Conservation (phyloP, 2,329 filamentous ascomycete genomes). For the Colletotrichum sp. region DNA sequence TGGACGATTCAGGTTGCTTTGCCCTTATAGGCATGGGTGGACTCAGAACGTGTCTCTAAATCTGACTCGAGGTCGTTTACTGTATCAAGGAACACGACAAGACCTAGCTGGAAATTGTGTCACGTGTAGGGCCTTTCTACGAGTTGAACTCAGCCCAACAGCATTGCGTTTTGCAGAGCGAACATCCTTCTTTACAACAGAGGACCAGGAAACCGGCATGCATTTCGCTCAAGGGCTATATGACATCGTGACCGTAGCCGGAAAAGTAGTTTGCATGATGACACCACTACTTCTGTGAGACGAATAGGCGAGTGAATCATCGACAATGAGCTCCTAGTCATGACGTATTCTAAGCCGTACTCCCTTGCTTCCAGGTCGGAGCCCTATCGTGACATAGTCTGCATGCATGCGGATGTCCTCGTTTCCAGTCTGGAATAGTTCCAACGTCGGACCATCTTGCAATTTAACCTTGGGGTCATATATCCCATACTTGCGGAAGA, state of each 20-base stretch:
- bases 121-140: neutral
- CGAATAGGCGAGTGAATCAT: accelerated
- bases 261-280: accelerated
- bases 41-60: neutral
- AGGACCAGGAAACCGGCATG: neutral
- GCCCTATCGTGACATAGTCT: neutral
- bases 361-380: neutral
- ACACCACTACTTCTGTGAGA: neutral
- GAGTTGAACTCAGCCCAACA: neutral
- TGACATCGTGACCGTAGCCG: neutral
- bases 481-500: neutral
- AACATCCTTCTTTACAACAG: too few relatives aligned
- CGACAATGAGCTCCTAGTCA: neutral
- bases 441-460: neutral
- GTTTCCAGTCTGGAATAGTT: neutral
- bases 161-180: neutral
- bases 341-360: neutral
- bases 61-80: neutral
- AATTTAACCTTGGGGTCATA: neutral
- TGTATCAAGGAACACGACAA: neutral
- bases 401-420: neutral
- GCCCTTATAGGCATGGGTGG: neutral
- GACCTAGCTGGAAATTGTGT: neutral
- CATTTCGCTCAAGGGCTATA: neutral
- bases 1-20: neutral